phyloP scores from a whole-genome alignment of 2,329 filamentous ascomycete species.

The Tolypocladium album region DNA sequence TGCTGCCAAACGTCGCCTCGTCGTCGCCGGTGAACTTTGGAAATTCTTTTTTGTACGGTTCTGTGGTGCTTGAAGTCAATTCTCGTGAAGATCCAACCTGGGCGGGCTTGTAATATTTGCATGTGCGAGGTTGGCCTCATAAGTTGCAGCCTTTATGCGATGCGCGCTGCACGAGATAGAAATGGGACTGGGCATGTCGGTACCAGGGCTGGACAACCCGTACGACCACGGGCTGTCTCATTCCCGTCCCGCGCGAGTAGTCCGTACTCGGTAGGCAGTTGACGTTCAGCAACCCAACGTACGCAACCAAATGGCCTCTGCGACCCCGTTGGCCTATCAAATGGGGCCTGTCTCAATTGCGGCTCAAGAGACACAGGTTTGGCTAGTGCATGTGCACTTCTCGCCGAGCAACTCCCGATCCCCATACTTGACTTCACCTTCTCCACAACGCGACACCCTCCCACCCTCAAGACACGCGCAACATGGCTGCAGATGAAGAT shows the following conservation, averaged over 20 bases:
- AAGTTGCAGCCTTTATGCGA: not conserved
- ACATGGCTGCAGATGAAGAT: constrained; percentile 50
- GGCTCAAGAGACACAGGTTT: constrained; percentile 15
- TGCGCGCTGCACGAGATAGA: not conserved
- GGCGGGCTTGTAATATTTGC: not conserved
- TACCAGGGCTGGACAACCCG: not conserved
- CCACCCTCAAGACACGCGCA: constrained; percentile 12
- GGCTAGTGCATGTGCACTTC: constrained; percentile 19
- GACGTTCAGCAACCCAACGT: not conserved
- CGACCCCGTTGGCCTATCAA: constrained; percentile 17
- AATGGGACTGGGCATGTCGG: not conserved
- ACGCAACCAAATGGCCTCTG: not conserved
- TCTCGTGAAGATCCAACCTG: not conserved
- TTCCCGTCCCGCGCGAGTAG: not conserved
- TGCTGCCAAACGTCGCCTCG: not conserved
- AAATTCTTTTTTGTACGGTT: not conserved
- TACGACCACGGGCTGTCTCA: not conserved
- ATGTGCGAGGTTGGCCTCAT: not conserved
- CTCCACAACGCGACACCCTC: constrained; percentile 15
- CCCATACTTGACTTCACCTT: constrained; percentile 18
- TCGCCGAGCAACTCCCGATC: constrained; percentile 19
- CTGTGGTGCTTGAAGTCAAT: not conserved
- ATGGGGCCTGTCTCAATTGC: constrained; percentile 18
- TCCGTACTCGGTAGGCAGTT: not conserved
- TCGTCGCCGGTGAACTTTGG: no score